phyloP scores from a whole-genome alignment of 768 basidiomycete species.

The Russula dissimulans region DNA sequence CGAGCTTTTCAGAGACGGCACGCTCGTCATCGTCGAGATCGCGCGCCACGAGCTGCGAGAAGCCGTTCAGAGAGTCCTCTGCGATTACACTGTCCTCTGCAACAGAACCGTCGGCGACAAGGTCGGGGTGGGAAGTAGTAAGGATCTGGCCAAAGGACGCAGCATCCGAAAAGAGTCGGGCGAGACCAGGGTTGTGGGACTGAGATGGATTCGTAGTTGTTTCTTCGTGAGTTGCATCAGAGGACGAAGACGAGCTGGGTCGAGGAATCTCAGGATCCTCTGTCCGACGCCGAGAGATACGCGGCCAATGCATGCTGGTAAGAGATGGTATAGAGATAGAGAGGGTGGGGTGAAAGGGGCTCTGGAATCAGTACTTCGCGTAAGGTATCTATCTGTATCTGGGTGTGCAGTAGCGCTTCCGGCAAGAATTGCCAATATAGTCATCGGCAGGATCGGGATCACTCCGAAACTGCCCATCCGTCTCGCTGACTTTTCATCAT shows the following conservation, averaged over 20 bases:
- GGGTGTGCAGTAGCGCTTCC: too few relatives aligned
- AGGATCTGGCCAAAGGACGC: conserved; percentile 32
- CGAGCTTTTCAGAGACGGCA: conserved; percentile 29
- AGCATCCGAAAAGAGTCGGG: conserved; percentile 33
- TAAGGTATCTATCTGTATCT: too few relatives aligned
- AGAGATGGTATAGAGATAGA: neutral
- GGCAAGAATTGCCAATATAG: neutral
- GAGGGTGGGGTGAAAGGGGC: neutral
- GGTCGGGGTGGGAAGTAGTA: neutral
- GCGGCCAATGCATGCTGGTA: conserved; percentile 3
- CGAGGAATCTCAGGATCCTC: neutral
- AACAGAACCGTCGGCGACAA: neutral
- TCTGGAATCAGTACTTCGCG: too few relatives aligned
- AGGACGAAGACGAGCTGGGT: conserved; percentile 6
- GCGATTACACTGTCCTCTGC: neutral
- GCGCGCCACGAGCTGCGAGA: conserved; percentile 33
- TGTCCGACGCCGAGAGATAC: neutral
- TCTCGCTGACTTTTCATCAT: too few relatives aligned
- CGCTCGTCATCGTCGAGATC: conserved; percentile 33
- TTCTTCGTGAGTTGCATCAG: neutral
- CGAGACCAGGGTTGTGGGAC: conserved; percentile 23
- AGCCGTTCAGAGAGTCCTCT: conserved; percentile 26
- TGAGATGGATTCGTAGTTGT: neutral
- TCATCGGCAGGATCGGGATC: too few relatives aligned
- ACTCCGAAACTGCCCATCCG: too few relatives aligned